These are phyloP conservation scores for Thelonectria discophora DNA, from an alignment of 2,329 filamentous ascomycete species.

Conservation along the genomic window DNA sequence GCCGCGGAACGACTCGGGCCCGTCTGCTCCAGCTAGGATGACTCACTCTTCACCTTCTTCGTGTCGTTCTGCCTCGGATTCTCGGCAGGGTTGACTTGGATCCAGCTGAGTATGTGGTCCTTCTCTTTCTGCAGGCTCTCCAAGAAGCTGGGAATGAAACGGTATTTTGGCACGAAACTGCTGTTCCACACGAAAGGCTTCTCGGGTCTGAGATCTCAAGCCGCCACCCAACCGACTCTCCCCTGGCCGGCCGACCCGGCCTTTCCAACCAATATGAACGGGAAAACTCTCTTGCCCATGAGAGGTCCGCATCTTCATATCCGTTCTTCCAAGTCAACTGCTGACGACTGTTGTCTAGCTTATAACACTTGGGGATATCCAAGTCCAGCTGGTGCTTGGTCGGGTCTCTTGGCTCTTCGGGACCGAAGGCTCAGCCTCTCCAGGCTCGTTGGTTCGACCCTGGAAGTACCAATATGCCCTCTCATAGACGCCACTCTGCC, in stretches of 20 bases:
- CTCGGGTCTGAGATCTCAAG: not conserved
- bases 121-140: not conserved
- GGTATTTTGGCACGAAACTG: conserved; percentile 3
- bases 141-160: conserved; percentile 1
- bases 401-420: not conserved
- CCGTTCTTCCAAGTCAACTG: not conserved
- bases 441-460: not conserved
- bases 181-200: not conserved
- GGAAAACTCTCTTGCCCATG: not conserved
- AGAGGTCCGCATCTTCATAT: conserved; percentile 1
- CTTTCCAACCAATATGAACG: conserved; percentile 7
- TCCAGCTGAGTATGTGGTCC: not conserved
- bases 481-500: not conserved
- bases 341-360: not conserved
- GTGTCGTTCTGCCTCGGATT: not conserved
- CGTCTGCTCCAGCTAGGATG: not conserved
- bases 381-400: conserved; percentile 1
- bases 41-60: not conserved
- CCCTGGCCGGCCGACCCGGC: not conserved
- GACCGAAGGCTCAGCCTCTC: not conserved
- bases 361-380: conserved; percentile 16
- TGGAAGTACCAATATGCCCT: not conserved
- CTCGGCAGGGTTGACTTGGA: not conserved
- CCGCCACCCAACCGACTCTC: conserved; percentile 7
- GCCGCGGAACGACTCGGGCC: not conserved